These are phyloP conservation scores for Davidsoniella virescens DNA, from an alignment of 2,329 filamentous ascomycete genomes.

Conservation along the genomic window DNA sequence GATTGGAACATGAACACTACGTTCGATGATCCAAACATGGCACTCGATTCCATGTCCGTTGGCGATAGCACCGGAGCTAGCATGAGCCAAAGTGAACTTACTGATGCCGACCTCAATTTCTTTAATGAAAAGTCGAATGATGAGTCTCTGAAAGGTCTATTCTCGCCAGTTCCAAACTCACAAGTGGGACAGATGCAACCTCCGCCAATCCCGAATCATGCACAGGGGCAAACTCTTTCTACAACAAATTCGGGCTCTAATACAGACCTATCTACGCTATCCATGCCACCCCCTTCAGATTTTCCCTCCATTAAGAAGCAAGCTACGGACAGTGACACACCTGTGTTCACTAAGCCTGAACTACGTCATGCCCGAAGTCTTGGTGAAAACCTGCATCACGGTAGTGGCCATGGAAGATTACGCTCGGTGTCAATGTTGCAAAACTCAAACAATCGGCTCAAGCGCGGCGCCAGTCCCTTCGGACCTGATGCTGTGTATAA, in stretches of 20 bases:
- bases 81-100: slow-evolving; percentile 59
- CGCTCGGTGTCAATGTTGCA: slow-evolving; percentile 16
- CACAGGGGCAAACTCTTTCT: not conserved
- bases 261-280: not conserved
- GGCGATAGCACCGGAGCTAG: slow-evolving; percentile 30
- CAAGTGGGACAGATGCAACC: slow-evolving; percentile 10
- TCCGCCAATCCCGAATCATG: slow-evolving; percentile 12
- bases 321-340: slow-evolving; percentile 1
- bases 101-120: slow-evolving; percentile 70
- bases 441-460: slow-evolving; percentile 17
- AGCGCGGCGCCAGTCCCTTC: slow-evolving; percentile 40
- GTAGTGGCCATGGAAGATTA: not conserved
- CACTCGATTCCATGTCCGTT: slow-evolving; percentile 19
- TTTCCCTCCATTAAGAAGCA: slow-evolving; percentile 12
- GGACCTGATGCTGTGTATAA: slow-evolving; percentile 43
- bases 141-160: not conserved
- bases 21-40: slow-evolving; percentile 23
- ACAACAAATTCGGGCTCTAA: slow-evolving; percentile 1
- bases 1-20: too few species aligned
- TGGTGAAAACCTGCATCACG: slow-evolving; percentile 23
- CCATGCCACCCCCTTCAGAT: slow-evolving; percentile 10
- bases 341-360: slow-evolving; percentile 42
- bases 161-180: not conserved
- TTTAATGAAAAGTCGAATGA: slow-evolving; percentile 41
- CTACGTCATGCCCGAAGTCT: slow-evolving; percentile 41